Conservation (phyloP, 2,329 filamentous ascomycete genomes). For the Colletotrichum liaoningense region DNA sequence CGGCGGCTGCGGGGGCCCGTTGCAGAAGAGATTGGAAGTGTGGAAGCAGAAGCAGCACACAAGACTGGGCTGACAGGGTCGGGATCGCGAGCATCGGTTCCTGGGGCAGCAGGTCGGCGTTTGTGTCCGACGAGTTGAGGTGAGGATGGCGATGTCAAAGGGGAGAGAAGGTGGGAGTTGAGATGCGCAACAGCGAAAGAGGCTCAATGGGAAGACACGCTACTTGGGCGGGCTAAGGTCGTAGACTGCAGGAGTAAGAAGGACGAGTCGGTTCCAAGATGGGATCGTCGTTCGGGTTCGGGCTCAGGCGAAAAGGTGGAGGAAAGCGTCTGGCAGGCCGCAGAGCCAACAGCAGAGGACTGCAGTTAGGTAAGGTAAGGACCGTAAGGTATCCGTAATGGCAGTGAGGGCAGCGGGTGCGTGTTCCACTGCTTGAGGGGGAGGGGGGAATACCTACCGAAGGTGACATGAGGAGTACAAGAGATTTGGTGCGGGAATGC, state of each 20-base stretch:
- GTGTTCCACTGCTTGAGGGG: background rate
- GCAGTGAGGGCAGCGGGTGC: background rate
- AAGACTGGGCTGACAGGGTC: constrained; percentile 11
- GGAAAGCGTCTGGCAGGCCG: constrained; percentile 13
- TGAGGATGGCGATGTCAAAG: background rate
- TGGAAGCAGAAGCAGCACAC: constrained; percentile 24
- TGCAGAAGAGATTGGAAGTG: constrained; percentile 31
- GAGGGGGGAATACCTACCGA: background rate
- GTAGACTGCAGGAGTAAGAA: constrained; percentile 23
- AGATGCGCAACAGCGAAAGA: constrained; percentile 15
- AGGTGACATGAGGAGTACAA: background rate
- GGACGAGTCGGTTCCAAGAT: constrained; percentile 31
- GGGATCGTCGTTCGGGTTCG: constrained; percentile 32
- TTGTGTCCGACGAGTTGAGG: background rate
- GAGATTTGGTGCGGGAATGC: background rate
- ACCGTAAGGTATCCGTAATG: too few relatives aligned
- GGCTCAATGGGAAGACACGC: constrained; percentile 20
- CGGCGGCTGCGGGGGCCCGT: constrained; percentile 34
- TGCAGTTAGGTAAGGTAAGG: too few relatives aligned
- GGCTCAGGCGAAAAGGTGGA: constrained; percentile 32
- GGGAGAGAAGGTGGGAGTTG: background rate
- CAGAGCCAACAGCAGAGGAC: background rate
- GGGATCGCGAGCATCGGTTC: constrained; percentile 22
- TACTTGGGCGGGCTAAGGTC: constrained; percentile 8
- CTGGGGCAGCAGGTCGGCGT: background rate